Percentiles rank a stretch among this genome's conserved stretches.
These are phyloP conservation scores for Ambrosia trifida DNA, from an alignment of 129 eudicot genomes.

Conservation along the genomic window DNA sequence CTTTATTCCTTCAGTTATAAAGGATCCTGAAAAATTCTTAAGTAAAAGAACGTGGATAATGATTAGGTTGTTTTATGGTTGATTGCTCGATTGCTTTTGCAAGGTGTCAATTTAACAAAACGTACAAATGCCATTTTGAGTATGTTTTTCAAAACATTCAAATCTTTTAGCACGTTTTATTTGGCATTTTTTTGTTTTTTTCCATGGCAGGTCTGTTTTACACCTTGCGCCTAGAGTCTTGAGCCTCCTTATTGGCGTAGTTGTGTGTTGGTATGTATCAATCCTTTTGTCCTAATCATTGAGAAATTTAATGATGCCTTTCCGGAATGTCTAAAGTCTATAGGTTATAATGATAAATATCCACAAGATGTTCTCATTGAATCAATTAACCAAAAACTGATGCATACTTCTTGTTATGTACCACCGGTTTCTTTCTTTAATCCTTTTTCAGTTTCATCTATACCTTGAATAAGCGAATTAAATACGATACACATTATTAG, in stretches of 20 bases:
- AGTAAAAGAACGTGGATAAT: neutral
- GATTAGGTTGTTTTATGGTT: neutral
- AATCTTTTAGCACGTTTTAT: slow-evolving; percentile 13
- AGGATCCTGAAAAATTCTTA: neutral
- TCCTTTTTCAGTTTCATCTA: neutral
- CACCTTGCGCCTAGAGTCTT: slow-evolving; percentile 16
- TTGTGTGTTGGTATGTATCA: slow-evolving; percentile 17
- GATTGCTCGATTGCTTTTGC: neutral
- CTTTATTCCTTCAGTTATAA: neutral
- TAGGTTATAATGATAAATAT: neutral
- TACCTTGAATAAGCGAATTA: neutral
- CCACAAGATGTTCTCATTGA: neutral
- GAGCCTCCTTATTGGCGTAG: neutral
- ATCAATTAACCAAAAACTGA: neutral
- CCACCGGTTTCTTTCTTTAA: neutral
- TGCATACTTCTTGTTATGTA: too few relatives aligned
- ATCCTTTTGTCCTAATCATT: slow-evolving; percentile 7
- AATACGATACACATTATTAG: neutral
- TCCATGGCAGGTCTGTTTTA: slow-evolving; percentile 17
- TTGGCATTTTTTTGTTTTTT: neutral
- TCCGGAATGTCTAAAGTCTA: slow-evolving; percentile 5
- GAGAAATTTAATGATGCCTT: slow-evolving; percentile 7
- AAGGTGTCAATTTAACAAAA: neutral
- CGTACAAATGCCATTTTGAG: neutral
- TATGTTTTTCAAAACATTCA: neutral